Conservation (phyloP, 176 grass and related monocot species). For the Musa acuminata region DNA sequence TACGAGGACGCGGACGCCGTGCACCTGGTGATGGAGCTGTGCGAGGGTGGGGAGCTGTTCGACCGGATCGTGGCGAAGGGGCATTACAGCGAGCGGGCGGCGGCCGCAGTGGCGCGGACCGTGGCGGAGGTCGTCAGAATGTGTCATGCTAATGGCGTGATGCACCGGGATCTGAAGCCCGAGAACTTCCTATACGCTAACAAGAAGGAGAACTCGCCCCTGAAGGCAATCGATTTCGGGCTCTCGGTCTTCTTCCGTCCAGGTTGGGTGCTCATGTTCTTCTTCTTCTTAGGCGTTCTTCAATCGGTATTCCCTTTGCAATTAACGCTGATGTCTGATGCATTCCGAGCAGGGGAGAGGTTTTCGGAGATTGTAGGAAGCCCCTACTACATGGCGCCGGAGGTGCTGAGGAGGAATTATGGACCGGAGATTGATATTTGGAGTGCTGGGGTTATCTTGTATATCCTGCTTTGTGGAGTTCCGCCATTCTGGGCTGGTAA, state of each 20-base stretch:
- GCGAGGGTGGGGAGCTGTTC: conserved; percentile 94
- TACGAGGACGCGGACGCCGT: conserved; percentile 90
- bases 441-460: conserved; percentile 98
- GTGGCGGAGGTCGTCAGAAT: conserved; percentile 97
- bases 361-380: conserved; percentile 95
- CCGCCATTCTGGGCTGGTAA: conserved; percentile 98
- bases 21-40: conserved; percentile 97
- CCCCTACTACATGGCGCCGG: conserved; percentile 99
- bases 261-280: conserved; percentile 33
- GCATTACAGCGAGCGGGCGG: conserved; percentile 83
- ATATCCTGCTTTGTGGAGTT: conserved; percentile 89
- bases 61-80: conserved; percentile 85
- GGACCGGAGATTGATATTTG: conserved; percentile 95
- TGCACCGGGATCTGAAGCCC: conserved; percentile 93
- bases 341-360: conserved; percentile 46
- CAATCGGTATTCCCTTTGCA: neutral
- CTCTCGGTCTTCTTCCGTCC: conserved; percentile 86
- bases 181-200: conserved; percentile 88
- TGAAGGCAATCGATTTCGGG: conserved; percentile 98
- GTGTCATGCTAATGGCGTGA: conserved; percentile 90
- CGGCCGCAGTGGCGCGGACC: conserved; percentile 65
- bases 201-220: conserved; percentile 82
- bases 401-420: conserved; percentile 91
- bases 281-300: neutral
- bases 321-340: neutral